phyloP scores from a whole-genome alignment of 495 filamentous ascomycete species.

The Trypethelium eluteriae region DNA sequence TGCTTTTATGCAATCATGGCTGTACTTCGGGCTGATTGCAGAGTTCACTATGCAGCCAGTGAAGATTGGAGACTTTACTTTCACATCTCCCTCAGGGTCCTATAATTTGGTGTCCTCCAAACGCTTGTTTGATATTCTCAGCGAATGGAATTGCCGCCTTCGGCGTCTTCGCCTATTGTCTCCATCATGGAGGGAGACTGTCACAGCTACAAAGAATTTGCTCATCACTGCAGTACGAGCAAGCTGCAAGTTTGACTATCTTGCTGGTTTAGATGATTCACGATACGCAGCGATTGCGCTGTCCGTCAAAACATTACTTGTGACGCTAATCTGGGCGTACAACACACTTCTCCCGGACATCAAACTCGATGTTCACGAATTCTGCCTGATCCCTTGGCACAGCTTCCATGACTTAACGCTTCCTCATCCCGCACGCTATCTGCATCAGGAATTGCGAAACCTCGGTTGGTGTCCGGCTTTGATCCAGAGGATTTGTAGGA shows the following conservation, averaged over 20 bases:
- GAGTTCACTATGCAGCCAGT: constrained; percentile 2
- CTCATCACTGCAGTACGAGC: not conserved
- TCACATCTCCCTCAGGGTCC: not conserved
- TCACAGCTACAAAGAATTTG: not conserved
- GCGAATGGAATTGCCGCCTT: constrained; percentile 5
- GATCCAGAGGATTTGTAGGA: not conserved
- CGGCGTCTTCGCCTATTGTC: not conserved
- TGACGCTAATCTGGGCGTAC: not conserved
- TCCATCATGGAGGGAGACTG: not conserved
- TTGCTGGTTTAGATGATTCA: not conserved
- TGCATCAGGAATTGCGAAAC: not conserved
- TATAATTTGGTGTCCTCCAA: not conserved
- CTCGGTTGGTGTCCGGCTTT: constrained; percentile 7
- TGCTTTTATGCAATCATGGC: constrained; percentile 3
- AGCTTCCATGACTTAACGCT: not conserved
- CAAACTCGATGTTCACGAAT: not conserved
- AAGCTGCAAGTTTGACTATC: not conserved
- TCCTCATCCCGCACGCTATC: not conserved
- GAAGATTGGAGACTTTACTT: not conserved
- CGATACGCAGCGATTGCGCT: not conserved
- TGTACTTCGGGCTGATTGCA: not conserved
- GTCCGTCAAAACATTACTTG: not conserved
- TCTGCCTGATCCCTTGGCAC: not conserved
- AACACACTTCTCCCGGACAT: not conserved
- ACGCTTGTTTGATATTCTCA: not conserved